Conservation (phyloP, 1,284 basidiomycete genomes). For the Hemileia vastatrix region DNA sequence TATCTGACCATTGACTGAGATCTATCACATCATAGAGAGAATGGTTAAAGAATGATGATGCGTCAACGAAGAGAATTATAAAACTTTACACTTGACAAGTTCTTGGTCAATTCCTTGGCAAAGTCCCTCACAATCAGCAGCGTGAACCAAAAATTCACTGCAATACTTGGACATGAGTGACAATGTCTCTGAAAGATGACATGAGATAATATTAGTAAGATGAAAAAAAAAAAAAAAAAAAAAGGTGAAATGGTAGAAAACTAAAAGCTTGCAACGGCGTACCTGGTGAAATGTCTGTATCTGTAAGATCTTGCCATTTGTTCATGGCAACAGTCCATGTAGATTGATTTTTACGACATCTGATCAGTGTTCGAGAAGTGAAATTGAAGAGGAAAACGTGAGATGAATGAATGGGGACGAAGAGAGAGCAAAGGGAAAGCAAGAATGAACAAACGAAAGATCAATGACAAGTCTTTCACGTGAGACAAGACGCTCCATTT, state of each 20-base stretch:
- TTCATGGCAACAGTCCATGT: slow-evolving; percentile 97
- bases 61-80: neutral
- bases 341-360: slow-evolving; percentile 67
- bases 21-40: slow-evolving; percentile 49
- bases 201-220: slow-evolving; percentile 5
- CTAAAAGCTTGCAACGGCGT: slow-evolving; percentile 14
- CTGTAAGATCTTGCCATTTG: slow-evolving; percentile 93
- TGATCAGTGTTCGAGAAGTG: slow-evolving; percentile 39
- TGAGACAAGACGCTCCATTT: slow-evolving; percentile 59
- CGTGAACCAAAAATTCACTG: slow-evolving; percentile 93
- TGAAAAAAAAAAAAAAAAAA: neutral
- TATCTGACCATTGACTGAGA: slow-evolving; percentile 79
- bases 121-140: slow-evolving; percentile 93
- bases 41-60: neutral
- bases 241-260: neutral
- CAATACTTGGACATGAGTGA: slow-evolving; percentile 63
- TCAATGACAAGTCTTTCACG: slow-evolving; percentile 88
- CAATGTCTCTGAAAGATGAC: slow-evolving; percentile 54
- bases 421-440: neutral
- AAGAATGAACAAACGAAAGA: slow-evolving; percentile 58
- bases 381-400: neutral
- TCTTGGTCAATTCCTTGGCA: slow-evolving; percentile 93
- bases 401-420: neutral
- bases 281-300: slow-evolving; percentile 83
- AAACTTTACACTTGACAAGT: slow-evolving; percentile 63